Evolutionary conservation across 441 rosid genomes (phyloP), one percentile per base, ranked within the genome.

Genomic region (Erodium chrysanthum): DNA sequence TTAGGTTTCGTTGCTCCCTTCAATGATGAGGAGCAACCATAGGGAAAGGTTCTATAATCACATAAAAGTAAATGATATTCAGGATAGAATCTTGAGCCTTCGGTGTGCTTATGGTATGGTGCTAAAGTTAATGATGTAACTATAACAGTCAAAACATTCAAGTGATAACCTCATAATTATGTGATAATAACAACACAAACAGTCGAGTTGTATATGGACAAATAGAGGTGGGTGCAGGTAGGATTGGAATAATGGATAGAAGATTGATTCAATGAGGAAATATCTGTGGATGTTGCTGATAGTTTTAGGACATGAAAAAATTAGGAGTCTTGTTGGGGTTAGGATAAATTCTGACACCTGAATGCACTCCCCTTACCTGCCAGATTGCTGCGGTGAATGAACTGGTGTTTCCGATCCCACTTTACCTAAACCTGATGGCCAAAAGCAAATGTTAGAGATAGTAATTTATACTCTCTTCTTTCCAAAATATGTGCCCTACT

Each of bases 351-450:
- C 21, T 50, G 58, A 50, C 15, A 50, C 58, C 58, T 54, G 40
- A 35, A 70, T 67, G 66, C 64, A 60, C 9, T 35, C 65, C 35
- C 33, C 40, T 81, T 72, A 88, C 96, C 90, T 83, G 78, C 52
- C 74, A 70, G 72, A 71, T 76, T 73, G 80, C 33, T 61, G 83
- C n/a, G 86, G 95, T 66, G 92, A 86, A 72, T 70, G 80, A 15
- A 52, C 65, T 10, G 94, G 95, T 72, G 97, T 88, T 74, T 76
- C 79, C 68, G 84, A 68, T 64, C 79, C 85, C 72, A 88, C 79
- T 77, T 76, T 83, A 67, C 96, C 96, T 75, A 92, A 75, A 69
- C 96, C 97, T 89, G 81, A 73, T 73, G 63, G 61, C 18, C 61
- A 70, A 79, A 66, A 66, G 69, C 73, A 71, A 48, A 50, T 33